phyloP scores from a whole-genome alignment of 192 early-diverging fungal genomes.

The Allomyces javanicus region DNA sequence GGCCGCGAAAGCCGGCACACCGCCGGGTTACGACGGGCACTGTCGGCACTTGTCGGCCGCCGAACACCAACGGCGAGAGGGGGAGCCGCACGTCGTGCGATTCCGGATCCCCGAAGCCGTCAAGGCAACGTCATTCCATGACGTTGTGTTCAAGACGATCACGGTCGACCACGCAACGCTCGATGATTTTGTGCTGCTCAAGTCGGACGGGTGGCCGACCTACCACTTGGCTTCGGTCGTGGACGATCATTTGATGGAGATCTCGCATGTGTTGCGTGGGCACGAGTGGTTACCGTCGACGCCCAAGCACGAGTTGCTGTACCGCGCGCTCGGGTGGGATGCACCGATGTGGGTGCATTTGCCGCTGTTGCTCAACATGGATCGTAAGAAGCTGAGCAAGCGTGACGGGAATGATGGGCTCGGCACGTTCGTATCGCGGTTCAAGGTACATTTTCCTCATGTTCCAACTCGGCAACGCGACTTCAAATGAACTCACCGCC shows the following conservation, averaged over 20 bases:
- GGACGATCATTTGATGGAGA: conserved; percentile 76
- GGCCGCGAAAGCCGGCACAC: conserved; percentile 28
- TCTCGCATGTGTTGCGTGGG: conserved; percentile 81
- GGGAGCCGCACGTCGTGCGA: conserved; percentile 48
- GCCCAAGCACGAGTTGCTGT: conserved; percentile 74
- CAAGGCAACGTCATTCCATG: conserved; percentile 20
- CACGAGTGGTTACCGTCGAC: conserved; percentile 92
- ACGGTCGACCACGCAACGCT: conserved; percentile 50
- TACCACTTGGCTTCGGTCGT: conserved; percentile 92
- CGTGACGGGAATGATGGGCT: conserved; percentile 55
- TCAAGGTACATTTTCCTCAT: conserved; percentile 18
- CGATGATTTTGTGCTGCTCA: conserved; percentile 77
- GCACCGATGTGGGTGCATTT: conserved; percentile 66
- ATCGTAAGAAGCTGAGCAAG: conserved; percentile 78
- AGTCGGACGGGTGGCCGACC: conserved; percentile 79
- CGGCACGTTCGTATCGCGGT: conserved; percentile 24
- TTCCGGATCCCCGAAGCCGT: conserved; percentile 19
- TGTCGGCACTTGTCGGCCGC: conserved; percentile 44
- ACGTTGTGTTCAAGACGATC: conserved; percentile 56
- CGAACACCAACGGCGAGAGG: conserved; percentile 34
- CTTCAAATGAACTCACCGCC: neutral
- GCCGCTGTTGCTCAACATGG: conserved; percentile 63
- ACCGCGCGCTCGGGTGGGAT: conserved; percentile 59
- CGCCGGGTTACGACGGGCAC: conserved; percentile 56
- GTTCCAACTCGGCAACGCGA: neutral